A percentile compares a stretch with the other conserved stretches of the same genome.
These are phyloP conservation scores for Tulasnella calospora DNA, from an alignment of 768 basidiomycete species.

Conservation along the genomic window DNA sequence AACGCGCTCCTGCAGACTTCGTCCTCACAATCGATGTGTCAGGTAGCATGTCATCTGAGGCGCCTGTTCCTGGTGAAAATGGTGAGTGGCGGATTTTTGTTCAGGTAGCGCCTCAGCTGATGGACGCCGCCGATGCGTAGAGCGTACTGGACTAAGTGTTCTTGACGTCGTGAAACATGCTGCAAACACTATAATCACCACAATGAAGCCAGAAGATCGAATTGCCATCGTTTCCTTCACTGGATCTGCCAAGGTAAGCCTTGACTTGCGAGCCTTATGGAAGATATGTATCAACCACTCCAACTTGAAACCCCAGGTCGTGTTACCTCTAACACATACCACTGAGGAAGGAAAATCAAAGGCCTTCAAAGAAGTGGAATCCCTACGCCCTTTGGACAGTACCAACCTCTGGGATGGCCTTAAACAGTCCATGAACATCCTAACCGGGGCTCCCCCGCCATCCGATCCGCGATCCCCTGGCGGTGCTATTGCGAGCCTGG, in stretches of 20 bases:
- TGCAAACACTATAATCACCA: conserved; percentile 23
- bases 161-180: conserved; percentile 30
- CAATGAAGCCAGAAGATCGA: conserved; percentile 25
- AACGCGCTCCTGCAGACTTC: conserved; percentile 28
- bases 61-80: conserved; percentile 25
- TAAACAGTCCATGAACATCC: conserved; percentile 28
- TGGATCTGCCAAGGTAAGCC: conserved; percentile 21
- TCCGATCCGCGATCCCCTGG: neutral
- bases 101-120: neutral
- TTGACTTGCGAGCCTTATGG: neutral
- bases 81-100: neutral
- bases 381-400: conserved; percentile 16
- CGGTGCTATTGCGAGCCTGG: neutral
- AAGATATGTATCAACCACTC: neutral
- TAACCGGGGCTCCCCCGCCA: neutral
- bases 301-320: conserved; percentile 1
- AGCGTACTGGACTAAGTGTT: conserved; percentile 24
- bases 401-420: conserved; percentile 30
- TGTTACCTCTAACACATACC: conserved; percentile 23
- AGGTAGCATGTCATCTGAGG: conserved; percentile 27
- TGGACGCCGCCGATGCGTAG: neutral
- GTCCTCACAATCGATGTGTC: conserved; percentile 28
- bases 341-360: conserved; percentile 21
- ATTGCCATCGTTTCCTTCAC: conserved; percentile 28
- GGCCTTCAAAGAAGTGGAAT: conserved; percentile 18